A percentile compares a stretch with the other conserved stretches of the same genome.
Evolutionary conservation across 75 land plant species (phyloP).

Genomic region (Selaginella moellendorffii): DNA sequence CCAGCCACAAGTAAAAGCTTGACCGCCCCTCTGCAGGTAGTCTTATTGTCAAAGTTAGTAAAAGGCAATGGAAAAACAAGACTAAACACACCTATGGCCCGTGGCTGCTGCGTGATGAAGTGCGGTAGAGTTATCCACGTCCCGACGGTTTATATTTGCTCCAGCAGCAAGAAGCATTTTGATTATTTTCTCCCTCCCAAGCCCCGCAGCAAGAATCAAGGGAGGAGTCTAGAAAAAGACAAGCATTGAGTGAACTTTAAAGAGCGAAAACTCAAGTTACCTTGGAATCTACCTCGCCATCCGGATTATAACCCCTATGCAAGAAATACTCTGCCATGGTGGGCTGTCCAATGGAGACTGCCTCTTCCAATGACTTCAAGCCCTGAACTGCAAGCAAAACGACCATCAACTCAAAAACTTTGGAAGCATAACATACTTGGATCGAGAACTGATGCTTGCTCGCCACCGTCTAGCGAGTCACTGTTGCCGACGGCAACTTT

Average conservation of each 20-base stretch:
- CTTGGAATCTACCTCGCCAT: background rate
- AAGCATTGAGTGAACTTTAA: background rate
- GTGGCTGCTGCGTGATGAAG: slow-evolving; percentile 25
- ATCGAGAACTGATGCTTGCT: background rate
- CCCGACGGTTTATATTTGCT: slow-evolving; percentile 20
- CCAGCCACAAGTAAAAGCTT: slow-evolving; percentile 22
- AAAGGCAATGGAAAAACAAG: too few relatives aligned
- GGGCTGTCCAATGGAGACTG: background rate
- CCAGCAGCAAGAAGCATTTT: slow-evolving; percentile 18
- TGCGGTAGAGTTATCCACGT: slow-evolving; percentile 13
- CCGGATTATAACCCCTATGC: background rate
- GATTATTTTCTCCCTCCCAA: slow-evolving; percentile 24
- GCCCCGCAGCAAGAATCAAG: slow-evolving; percentile 21
- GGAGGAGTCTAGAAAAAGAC: slow-evolving; percentile 13
- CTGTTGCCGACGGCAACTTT: background rate
- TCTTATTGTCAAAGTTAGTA: background rate
- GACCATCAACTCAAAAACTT: background rate
- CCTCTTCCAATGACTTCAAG: background rate
- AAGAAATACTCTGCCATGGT: background rate
- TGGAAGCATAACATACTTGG: too few relatives aligned
- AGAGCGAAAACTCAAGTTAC: background rate
- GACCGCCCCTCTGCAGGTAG: slow-evolving; percentile 12
- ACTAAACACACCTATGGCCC: slow-evolving; percentile 16
- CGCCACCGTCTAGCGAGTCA: background rate
- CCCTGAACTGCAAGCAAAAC: background rate